Evolutionary conservation across 108 stramenopile genomes (phyloP).

Genomic region (Nannochloropsis salina): DNA sequence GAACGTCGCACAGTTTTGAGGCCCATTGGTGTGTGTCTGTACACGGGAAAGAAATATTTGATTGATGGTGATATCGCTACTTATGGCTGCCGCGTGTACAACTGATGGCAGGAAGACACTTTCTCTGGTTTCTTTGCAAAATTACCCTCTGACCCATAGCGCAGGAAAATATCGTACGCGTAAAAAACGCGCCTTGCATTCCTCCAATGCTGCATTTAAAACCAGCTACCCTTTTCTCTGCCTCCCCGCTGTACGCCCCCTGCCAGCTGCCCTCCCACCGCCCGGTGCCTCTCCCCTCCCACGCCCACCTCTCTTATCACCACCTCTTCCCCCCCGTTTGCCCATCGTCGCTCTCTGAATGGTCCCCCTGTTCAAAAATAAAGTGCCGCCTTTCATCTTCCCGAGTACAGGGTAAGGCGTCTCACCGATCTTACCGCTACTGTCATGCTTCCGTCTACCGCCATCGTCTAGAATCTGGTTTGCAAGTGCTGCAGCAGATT

Average conservation of each 20-base stretch:
- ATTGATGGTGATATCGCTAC: no score
- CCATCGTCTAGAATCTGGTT: neutral
- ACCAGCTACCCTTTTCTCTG: neutral
- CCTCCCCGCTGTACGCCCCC: neutral
- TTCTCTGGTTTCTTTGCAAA: no score
- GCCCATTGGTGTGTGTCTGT: no score
- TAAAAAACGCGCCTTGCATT: neutral
- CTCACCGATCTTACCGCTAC: neutral
- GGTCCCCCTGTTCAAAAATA: neutral
- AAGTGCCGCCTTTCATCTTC: neutral
- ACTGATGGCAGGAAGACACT: no score
- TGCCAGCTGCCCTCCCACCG: neutral
- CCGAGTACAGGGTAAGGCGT: constrained; percentile 3
- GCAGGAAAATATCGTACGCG: no score
- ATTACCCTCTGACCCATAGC: no score
- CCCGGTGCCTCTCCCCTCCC: neutral
- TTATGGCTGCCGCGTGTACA: no score
- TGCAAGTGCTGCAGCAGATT: neutral
- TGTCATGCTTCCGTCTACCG: neutral
- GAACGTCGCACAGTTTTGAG: no score
- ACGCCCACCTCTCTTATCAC: neutral
- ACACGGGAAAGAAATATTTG: no score
- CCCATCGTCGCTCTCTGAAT: neutral
- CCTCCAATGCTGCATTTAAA: neutral
- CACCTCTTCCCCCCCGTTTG: neutral